phyloP scores from a whole-genome alignment of 768 basidiomycete genomes.

The Mycena kentingensis region DNA sequence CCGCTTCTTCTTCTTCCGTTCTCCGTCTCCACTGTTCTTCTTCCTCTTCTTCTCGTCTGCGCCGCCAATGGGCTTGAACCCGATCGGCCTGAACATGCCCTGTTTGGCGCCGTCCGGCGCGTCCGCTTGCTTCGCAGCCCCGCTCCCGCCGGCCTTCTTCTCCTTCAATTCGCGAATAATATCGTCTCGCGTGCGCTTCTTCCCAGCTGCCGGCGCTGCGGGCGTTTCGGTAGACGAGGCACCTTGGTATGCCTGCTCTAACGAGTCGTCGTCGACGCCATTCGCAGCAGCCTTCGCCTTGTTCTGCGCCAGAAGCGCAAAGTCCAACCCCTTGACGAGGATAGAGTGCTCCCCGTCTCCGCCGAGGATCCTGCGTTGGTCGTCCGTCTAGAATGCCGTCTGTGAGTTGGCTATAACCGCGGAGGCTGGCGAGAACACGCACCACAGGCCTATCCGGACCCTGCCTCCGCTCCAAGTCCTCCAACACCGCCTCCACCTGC shows the following conservation, averaged over 20 bases:
- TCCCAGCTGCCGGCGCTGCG: conserved; percentile 31
- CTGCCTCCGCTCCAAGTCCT: conserved; percentile 80
- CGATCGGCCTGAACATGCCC: conserved; percentile 59
- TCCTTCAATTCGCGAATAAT: conserved; percentile 73
- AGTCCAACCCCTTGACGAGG: conserved; percentile 88
- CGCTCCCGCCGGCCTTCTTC: conserved; percentile 43
- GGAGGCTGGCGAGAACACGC: no score
- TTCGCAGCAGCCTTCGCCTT: conserved; percentile 55
- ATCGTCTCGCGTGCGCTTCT: conserved; percentile 80
- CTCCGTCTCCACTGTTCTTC: conserved; percentile 49
- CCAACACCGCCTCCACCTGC: conserved; percentile 76
- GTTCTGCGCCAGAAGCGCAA: conserved; percentile 81
- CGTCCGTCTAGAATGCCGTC: conserved; percentile 57
- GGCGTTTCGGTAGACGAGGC: conserved; percentile 25
- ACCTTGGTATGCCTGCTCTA: conserved; percentile 73
- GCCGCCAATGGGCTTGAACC: conserved; percentile 64
- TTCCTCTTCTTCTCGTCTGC: conserved; percentile 53
- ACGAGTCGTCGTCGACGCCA: conserved; percentile 77
- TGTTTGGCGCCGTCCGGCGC: conserved; percentile 47
- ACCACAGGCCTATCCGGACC: conserved; percentile 49
- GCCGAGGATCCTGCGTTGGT: conserved; percentile 75
- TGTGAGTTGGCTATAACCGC: no score
- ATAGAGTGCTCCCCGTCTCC: conserved; percentile 85
- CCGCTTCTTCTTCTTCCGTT: conserved; percentile 61
- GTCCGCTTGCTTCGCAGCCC: conserved; percentile 31